phyloP scores from a whole-genome alignment of 306 rosid genomes.

The Ormosia semicastrata region DNA sequence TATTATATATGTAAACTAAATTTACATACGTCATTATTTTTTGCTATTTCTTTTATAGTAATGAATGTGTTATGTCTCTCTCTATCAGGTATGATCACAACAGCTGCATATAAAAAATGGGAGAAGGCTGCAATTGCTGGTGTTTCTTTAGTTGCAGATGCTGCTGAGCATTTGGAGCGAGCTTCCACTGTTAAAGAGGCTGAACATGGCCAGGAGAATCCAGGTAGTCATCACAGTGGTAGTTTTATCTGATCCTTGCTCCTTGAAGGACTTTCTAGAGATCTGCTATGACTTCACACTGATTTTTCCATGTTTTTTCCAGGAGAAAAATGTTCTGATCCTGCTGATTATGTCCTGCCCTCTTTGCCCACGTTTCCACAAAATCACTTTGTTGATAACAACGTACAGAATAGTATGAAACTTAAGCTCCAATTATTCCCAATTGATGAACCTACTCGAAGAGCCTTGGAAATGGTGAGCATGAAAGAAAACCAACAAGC shows the following conservation, averaged over 20 bases:
- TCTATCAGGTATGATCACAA: conserved; percentile 53
- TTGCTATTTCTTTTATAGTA: background rate
- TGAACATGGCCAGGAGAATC: conserved; percentile 54
- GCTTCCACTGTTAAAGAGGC: conserved; percentile 55
- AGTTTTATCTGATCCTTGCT: conserved; percentile 13
- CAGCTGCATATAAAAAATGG: conserved; percentile 94
- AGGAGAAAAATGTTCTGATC: conserved; percentile 57
- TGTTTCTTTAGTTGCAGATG: conserved; percentile 98
- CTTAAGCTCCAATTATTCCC: conserved; percentile 96
- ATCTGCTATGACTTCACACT: conserved; percentile 21
- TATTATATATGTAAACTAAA: background rate
- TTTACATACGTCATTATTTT: background rate
- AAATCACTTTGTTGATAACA: conserved; percentile 54
- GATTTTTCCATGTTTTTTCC: conserved; percentile 34
- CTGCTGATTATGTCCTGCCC: conserved; percentile 43
- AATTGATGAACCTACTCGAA: conserved; percentile 81
- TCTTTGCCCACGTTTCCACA: conserved; percentile 54
- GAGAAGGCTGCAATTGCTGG: conserved; percentile 99
- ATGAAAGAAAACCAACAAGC: conserved; percentile 5
- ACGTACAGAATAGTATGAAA: conserved; percentile 48
- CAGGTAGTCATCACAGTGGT: conserved; percentile 43
- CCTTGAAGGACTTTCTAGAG: conserved; percentile 8
- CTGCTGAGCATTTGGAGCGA: conserved; percentile 97
- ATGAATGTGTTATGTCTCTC: background rate
- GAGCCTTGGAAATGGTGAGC: conserved; percentile 94